phyloP scores from a whole-genome alignment of 2,329 filamentous ascomycete species.

The Beauveria asiatica region DNA sequence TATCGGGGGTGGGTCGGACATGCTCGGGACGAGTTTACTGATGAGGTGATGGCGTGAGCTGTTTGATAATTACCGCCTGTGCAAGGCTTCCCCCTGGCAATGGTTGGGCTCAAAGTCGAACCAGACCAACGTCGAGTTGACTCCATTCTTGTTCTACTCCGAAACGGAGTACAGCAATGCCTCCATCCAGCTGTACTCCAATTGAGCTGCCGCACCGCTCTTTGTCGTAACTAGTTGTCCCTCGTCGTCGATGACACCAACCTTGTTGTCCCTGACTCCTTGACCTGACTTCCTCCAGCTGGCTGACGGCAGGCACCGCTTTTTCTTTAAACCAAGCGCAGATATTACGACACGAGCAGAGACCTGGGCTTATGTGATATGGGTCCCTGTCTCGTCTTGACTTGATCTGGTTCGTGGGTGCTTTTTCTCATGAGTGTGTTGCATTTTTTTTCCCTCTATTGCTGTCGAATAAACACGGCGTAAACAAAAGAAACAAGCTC shows the following conservation, averaged over 20 bases:
- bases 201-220: neutral
- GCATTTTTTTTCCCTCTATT: neutral
- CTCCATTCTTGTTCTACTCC: neutral
- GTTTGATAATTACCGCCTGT: constrained; percentile 1
- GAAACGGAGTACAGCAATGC: neutral
- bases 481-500: neutral
- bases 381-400: neutral
- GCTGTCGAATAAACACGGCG: too few species aligned
- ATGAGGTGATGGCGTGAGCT: constrained; percentile 3
- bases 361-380: constrained; percentile 1
- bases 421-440: neutral
- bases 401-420: neutral
- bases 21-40: constrained; percentile 6
- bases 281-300: neutral
- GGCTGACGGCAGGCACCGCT: constrained; percentile 9
- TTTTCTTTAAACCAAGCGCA: constrained; percentile 5
- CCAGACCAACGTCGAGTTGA: neutral
- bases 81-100: neutral
- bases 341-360: constrained; percentile 7
- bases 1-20: constrained; percentile 12
- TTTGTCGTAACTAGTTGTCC: neutral
- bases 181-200: neutral
- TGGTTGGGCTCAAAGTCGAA: neutral
- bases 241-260: neutral
- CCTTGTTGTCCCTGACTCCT: neutral